phyloP scores from a whole-genome alignment of 2,329 filamentous ascomycete genomes.

The Cadophora gregata region DNA sequence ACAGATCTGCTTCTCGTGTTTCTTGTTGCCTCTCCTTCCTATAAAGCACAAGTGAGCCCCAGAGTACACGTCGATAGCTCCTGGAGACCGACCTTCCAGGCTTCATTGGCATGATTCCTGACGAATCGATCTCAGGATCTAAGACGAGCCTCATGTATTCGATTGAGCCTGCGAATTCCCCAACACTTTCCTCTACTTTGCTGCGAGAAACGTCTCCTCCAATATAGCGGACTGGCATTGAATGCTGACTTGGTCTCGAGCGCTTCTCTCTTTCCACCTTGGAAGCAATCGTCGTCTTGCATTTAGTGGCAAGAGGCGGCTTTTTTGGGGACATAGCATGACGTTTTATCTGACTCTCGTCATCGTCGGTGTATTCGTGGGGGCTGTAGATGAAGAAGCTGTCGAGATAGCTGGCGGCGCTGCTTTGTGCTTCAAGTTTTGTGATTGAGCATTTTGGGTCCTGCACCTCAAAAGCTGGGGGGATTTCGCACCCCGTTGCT shows the following conservation, averaged over 20 bases:
- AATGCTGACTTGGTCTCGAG: too few species aligned
- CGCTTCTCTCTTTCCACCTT: neutral
- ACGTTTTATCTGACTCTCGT: neutral
- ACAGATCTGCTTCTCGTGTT: neutral
- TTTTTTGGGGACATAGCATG: neutral
- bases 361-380: neutral
- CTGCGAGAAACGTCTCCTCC: neutral
- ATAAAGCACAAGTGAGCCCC: constrained; percentile 5
- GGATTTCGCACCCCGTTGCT: neutral
- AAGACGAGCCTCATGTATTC: neutral
- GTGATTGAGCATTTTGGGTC: neutral
- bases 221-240: too few species aligned
- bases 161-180: neutral
- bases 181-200: neutral
- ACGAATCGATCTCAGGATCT: neutral
- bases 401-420: neutral
- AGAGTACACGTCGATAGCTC: neutral
- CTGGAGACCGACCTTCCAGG: neutral
- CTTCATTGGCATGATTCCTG: neutral
- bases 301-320: too few species aligned
- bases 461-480: neutral
- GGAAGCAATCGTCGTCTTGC: neutral
- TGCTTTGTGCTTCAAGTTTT: neutral
- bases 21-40: neutral
- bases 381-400: neutral